phyloP scores from a whole-genome alignment of 345 rosid species.

The Rhodamnia argentea region DNA sequence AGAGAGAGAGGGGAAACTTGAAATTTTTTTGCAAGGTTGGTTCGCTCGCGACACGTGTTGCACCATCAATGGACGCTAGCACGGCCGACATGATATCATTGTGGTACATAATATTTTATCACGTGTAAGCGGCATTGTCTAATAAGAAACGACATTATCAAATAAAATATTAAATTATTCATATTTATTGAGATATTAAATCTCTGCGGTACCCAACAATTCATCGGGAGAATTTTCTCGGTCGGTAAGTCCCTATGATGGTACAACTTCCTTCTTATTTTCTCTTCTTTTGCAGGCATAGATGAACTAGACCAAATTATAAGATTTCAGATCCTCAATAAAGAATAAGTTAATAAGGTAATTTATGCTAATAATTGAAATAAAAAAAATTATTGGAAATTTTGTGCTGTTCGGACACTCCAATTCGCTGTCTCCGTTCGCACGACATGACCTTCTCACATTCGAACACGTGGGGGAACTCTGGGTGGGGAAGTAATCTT shows the following conservation, averaged over 20 bases:
- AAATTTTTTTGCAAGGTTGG: too few relatives aligned
- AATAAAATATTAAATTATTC: background rate
- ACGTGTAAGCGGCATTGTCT: too few relatives aligned
- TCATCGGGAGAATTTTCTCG: rapidly evolving
- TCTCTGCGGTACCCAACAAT: background rate
- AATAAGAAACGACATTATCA: too few relatives aligned
- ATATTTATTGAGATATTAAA: background rate
- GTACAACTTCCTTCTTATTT: background rate
- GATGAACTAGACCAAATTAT: background rate
- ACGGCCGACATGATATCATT: too few relatives aligned
- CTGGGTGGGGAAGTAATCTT: background rate
- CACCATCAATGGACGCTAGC: too few relatives aligned
- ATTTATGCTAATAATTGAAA: background rate
- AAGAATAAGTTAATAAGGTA: background rate
- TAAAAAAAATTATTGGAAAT: background rate
- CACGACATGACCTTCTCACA: background rate
- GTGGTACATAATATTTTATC: too few relatives aligned
- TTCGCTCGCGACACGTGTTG: too few relatives aligned
- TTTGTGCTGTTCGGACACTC: background rate
- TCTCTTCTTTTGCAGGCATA: background rate
- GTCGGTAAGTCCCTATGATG: background rate
- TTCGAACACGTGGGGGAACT: background rate
- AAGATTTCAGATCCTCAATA: background rate
- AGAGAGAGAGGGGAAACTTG: too few relatives aligned
- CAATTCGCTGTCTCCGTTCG: too few relatives aligned